Evolutionary conservation across 768 basidiomycete genomes (phyloP), one percentile per base, ranked within the genome.

Genomic region (Nidula microcarpa): DNA sequence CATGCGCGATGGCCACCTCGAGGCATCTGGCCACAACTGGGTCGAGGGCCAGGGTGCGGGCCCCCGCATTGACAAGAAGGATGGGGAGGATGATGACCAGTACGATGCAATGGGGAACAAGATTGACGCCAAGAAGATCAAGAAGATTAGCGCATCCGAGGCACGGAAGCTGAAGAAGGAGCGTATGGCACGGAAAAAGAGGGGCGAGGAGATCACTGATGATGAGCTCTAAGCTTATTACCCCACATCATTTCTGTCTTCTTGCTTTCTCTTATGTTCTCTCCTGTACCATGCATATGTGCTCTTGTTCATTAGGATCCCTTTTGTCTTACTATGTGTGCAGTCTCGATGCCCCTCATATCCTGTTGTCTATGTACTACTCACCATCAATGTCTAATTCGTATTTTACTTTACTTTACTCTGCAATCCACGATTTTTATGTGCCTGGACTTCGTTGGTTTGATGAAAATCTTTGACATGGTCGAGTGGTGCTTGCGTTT

Each of bases 31-130:
- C 57, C 94, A 96, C 81, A 96, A 97, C 84, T 97, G 95, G 96
- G 94, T 97, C 65, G 97, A 98, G 74, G 97, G 97, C 47, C 97
- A 99, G 72, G 97, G 97, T 52, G 80, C 93, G 16, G 96, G 96
- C 9, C 71, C 94, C 43, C 86, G 95, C 54, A 98, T 99, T 63
- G 97, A 97, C 82, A 90, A 94, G 85, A 83, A 83, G 65, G 89
- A 83, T 5, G 95, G 87, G 48, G 92, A 92, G 61, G 95, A 97
- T 57, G 92, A 95, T 48, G 94, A 84, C 39, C 75, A 81, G 63
- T 98, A 90, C 67, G 97, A 99, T 69, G 97, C 97, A 18, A 91
- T 99, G 90, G 96, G 96, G 55, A 98, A 98, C 89, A 95, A 94
- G 86, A 75, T 94, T 58, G 90, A 91, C 57, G 69, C 41, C 60